Base-by-base conservation (phyloP, 1,139 yeast species). In the Lodderomyces oxycetoniae region DNA sequence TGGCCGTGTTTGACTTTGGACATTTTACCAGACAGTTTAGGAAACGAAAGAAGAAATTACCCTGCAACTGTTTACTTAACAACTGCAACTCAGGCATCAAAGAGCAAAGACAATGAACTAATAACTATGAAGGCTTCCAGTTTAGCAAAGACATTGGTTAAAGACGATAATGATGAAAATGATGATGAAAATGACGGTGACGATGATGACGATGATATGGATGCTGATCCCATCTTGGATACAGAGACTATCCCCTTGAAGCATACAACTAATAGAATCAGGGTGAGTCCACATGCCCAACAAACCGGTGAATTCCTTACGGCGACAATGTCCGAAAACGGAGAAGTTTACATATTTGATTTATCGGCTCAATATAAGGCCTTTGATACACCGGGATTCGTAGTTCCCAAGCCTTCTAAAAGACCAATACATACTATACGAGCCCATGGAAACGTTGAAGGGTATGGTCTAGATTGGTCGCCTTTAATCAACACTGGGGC, bases 1-100 rank as follows among this genome's bases (percentile, higher is more conserved):
- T 91, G 98, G 97, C 97, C 99, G 14, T 88, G 96, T 61, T 67
- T 91, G 52, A 86, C 96, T 2, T 70, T 93, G 43, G 98, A 91
- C 53, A 65, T 91, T 26, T 63, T 93, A 37, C 95, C 95, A 9
- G 99, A 91, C 56, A 65, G 69, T 35, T 68, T 87, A 37, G 99
- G 98, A 7, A 70, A 74, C 37, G 96, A 88, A 59, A 79, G 98
- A 66, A 75, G 95, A 61, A 74, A 73, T 29, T 91, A 79, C 53
- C 99, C 99, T 4, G 96, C 94, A 28, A 74, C 94, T 4, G 68
- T 88, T 47, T 85, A 85, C 51, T 60, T 88, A 38, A 79, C 94
- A 6, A 85, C 97, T 3, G 98, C 96, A 4, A 88, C 97, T 1
- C 99, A 91, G 62, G 97, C 99, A 1, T 71, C 82, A 32, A 79